Base-by-base conservation (phyloP, 1,284 basidiomycete genomes). In the Ustilago cynodontis region DNA sequence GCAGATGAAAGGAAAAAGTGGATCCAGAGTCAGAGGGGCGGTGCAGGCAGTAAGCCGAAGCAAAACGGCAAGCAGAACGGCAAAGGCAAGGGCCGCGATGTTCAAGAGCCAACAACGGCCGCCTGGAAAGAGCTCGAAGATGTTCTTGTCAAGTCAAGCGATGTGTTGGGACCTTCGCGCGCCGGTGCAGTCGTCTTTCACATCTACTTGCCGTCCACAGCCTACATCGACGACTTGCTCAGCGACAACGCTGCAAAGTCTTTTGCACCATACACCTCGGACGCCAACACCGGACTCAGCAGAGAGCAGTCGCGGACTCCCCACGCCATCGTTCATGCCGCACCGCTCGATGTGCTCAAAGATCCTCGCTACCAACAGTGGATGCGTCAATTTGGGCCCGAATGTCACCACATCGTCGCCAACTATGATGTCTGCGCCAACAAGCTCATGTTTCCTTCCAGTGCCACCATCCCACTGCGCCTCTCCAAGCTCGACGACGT, bases 381-480 rank as follows among this genome's bases (percentile, higher is more conserved):
- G 88, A 91, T 94, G 89, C 86, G 87, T 26, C 88, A 87, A 0
- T 93, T 93, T 79, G 89, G 89, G 1, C 82, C 88, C 3, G 86
- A 88, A 29, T 89, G 89, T n/a, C 88, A 92, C 80, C 58, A 74
- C 63, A 54, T 85, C 64, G 41, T 74, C 49, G 88, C 92, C 18
- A 91, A 92, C 39, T 87, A 88, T 35, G 88, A 90, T 68, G 88
- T 91, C 61, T 87, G 87, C 45, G 86, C 90, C 5, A 90, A 96
- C 86, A 90, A 89, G 4, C 88, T 93, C 26, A 91, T 91, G 16
- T 95, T 93, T 82, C 92, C 91, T 0, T 92, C 91, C 24, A 90
- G 91, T 10, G 91, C 92, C 2, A 90, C 90, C 78, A 90, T 91
- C 67, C 91, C 93, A 59, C 88, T 94, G 20, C 89, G 91, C 49